Evolutionary conservation across 805 yeast genomes (phyloP).

Genomic region (Vanderwaltozyma yarrowii): DNA sequence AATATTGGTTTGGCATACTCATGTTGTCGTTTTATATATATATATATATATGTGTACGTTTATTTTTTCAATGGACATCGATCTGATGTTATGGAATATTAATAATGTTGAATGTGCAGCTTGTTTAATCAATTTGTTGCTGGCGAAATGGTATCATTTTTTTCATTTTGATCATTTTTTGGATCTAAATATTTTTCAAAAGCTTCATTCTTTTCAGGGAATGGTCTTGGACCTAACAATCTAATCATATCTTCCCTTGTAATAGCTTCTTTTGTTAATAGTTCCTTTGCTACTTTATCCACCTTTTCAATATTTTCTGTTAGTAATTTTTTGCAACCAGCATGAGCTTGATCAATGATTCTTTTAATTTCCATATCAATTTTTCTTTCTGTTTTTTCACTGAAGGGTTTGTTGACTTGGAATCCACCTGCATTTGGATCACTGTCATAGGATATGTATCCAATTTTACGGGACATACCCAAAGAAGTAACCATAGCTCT

Average conservation of each 20-base stretch:
- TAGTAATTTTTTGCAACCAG: conserved; percentile 57
- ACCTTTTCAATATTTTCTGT: conserved; percentile 65
- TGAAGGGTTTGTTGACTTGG: conserved; percentile 66
- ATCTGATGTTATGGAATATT: background rate
- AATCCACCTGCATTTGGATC: conserved; percentile 23
- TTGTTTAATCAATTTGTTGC: conserved; percentile 5
- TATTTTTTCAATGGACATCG: no score
- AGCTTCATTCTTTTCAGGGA: conserved; percentile 81
- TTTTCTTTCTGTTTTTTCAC: conserved; percentile 71
- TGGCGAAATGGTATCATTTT: conserved; percentile 6
- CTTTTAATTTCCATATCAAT: conserved; percentile 80
- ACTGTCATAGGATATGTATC: conserved; percentile 62
- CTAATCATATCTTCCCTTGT: conserved; percentile 92
- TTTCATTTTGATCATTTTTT: conserved; percentile 5
- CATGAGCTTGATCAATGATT: conserved; percentile 67
- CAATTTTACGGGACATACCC: conserved; percentile 86
- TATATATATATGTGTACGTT: background rate
- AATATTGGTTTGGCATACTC: no score
- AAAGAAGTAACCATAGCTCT: conserved; percentile 82
- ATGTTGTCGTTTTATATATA: no score
- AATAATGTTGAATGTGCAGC: background rate
- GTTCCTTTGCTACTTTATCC: conserved; percentile 76
- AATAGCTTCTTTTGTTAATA: conserved; percentile 77
- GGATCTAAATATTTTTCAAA: conserved; percentile 75
- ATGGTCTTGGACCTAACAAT: conserved; percentile 84